Percentiles rank a stretch among this genome's conserved stretches.
phyloP scores from a whole-genome alignment of 139 green algal species.

The Micractinium conductrix region DNA sequence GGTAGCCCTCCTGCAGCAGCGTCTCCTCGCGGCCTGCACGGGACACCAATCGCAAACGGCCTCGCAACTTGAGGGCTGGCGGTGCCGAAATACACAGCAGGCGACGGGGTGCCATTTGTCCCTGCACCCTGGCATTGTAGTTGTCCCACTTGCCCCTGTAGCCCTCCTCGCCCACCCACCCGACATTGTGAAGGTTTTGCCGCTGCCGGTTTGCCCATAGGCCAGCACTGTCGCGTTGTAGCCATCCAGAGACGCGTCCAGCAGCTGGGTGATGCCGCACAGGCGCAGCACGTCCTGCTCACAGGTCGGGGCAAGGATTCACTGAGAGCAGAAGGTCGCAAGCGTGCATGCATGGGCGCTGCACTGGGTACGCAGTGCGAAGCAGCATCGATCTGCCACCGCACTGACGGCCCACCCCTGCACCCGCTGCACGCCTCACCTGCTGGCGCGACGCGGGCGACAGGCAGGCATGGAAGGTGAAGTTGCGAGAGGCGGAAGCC shows the following conservation, averaged over 20 bases:
- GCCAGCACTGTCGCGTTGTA: slow-evolving; percentile 81
- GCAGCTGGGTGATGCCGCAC: slow-evolving; percentile 73
- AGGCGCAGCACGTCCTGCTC: slow-evolving; percentile 53
- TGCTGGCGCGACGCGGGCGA: slow-evolving; percentile 41
- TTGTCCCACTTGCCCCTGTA: no score
- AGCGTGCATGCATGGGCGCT: background rate
- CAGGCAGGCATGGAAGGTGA: slow-evolving; percentile 59
- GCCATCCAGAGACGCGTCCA: slow-evolving; percentile 84
- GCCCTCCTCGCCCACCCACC: slow-evolving; percentile 26
- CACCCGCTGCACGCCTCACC: background rate
- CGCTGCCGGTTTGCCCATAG: slow-evolving; percentile 73
- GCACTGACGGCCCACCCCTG: no score
- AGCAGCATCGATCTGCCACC: no score
- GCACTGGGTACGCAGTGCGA: background rate
- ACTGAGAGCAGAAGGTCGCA: background rate
- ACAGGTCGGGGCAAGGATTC: background rate
- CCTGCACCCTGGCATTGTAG: no score
- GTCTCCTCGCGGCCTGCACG: slow-evolving; percentile 44
- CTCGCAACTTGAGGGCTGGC: no score
- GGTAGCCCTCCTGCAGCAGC: slow-evolving; percentile 64
- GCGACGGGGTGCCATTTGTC: no score
- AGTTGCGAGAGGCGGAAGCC: slow-evolving; percentile 18
- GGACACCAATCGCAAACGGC: background rate
- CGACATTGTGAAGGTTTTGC: slow-evolving; percentile 71
- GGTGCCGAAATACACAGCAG: background rate